Evolutionary conservation across 2,329 filamentous ascomycete species (phyloP).

Genomic region (Aureobasidium mangrovei): DNA sequence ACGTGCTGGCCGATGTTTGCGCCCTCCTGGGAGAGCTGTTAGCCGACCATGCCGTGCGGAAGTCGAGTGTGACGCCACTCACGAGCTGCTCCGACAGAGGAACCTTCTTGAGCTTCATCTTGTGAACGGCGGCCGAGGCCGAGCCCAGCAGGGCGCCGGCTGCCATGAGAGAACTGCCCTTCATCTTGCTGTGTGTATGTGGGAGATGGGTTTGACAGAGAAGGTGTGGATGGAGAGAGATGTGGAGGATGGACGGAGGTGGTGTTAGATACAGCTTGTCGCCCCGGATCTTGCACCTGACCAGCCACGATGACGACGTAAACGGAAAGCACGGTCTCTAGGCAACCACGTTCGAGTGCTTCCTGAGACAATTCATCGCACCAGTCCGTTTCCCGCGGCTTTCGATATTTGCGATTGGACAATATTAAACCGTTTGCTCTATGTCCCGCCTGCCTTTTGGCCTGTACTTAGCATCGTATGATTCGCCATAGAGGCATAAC

Average conservation of each 20-base stretch:
- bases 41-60: conserved; percentile 15
- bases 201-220: neutral
- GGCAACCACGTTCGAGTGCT: neutral
- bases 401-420: conserved; percentile 6
- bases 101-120: conserved; percentile 96
- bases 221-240: neutral
- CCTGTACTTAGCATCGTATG: neutral
- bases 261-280: conserved; percentile 6
- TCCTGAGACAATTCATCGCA: neutral
- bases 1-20: conserved; percentile 75
- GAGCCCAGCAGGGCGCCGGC: conserved; percentile 72
- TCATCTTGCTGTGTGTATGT: conserved; percentile 51
- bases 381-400: conserved; percentile 2
- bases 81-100: conserved; percentile 88
- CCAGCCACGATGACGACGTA: neutral
- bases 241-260: conserved; percentile 8
- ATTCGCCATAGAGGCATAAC: neutral
- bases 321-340: neutral
- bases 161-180: conserved; percentile 70
- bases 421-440: conserved; percentile 2
- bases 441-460: neutral
- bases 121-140: conserved; percentile 80
- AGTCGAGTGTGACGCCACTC: conserved; percentile 33
- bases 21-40: conserved; percentile 48
- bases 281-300: neutral